Evolutionary conservation across 257 asterid species (phyloP).

Genomic region (Solanum neorickii): DNA sequence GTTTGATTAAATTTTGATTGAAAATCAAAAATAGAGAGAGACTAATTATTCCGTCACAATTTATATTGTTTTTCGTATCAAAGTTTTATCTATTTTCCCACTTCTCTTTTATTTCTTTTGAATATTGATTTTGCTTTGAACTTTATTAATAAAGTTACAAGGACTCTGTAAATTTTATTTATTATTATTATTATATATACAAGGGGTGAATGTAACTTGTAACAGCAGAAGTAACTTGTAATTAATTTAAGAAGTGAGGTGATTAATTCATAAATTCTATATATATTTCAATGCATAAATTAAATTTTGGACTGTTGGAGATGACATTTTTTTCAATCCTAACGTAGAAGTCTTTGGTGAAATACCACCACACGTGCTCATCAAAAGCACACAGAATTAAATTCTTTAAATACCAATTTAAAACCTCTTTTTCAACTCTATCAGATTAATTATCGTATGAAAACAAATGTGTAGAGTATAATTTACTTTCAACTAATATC

Average conservation of each 20-base stretch:
- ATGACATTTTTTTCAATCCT: background rate
- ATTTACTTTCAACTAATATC: background rate
- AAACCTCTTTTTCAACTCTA: background rate
- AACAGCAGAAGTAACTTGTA: background rate
- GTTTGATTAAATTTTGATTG: too few relatives aligned
- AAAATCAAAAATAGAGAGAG: too few relatives aligned
- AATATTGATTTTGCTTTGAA: too few relatives aligned
- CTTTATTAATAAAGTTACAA: too few relatives aligned
- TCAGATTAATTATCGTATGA: background rate
- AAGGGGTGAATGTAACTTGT: background rate
- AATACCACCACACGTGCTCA: background rate
- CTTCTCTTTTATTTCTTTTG: too few relatives aligned
- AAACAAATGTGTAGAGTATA: background rate
- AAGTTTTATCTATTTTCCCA: too few relatives aligned
- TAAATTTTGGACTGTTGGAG: background rate
- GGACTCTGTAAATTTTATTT: too few relatives aligned
- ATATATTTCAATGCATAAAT: background rate
- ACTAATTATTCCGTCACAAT: too few relatives aligned
- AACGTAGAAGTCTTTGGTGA: background rate
- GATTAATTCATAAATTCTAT: background rate
- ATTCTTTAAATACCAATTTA: background rate
- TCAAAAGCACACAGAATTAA: background rate
- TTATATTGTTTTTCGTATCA: too few relatives aligned
- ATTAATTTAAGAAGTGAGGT: background rate
- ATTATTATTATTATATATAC: too few relatives aligned